phyloP scores from a whole-genome alignment of 2,329 filamentous ascomycete genomes.

The Arthrobotrys sphaeroides region DNA sequence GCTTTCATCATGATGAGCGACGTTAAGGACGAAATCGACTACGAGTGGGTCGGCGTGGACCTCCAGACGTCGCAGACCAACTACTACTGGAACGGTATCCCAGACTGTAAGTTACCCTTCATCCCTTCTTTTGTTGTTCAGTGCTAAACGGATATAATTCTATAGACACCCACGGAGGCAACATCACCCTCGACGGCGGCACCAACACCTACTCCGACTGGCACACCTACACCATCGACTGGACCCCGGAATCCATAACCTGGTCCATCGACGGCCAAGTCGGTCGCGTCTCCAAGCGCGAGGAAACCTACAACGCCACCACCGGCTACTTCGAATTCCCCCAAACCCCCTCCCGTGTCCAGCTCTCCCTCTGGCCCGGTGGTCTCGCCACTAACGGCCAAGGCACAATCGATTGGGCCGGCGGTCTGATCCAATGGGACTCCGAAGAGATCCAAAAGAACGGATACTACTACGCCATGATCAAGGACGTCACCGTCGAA shows the following conservation, averaged over 20 bases:
- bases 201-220: slow-evolving; percentile 78
- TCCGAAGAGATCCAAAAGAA: slow-evolving; percentile 79
- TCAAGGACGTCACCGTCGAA: slow-evolving; percentile 79
- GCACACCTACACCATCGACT: slow-evolving; percentile 93
- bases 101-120: slow-evolving; percentile 75
- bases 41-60: slow-evolving; percentile 88
- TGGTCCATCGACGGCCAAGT: slow-evolving; percentile 87
- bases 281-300: slow-evolving; percentile 77
- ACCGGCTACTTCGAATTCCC: slow-evolving; percentile 84
- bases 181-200: slow-evolving; percentile 68
- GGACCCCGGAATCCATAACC: slow-evolving; percentile 84
- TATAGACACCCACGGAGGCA: slow-evolving; percentile 77
- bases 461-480: slow-evolving; percentile 87
- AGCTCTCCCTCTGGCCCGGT: slow-evolving; percentile 96
- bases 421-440: slow-evolving; percentile 88
- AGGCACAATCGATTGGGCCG: slow-evolving; percentile 91
- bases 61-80: slow-evolving; percentile 85
- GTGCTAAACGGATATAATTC: background rate
- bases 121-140: background rate
- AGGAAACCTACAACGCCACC: slow-evolving; percentile 86
- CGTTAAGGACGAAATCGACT: slow-evolving; percentile 98
- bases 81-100: slow-evolving; percentile 95
- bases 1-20: slow-evolving; percentile 96
- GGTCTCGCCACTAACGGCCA: slow-evolving; percentile 79
- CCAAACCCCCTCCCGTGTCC: slow-evolving; percentile 88